Base-by-base conservation (phyloP, 805 yeast genomes). In the Zygotorulaspora danielsina region DNA sequence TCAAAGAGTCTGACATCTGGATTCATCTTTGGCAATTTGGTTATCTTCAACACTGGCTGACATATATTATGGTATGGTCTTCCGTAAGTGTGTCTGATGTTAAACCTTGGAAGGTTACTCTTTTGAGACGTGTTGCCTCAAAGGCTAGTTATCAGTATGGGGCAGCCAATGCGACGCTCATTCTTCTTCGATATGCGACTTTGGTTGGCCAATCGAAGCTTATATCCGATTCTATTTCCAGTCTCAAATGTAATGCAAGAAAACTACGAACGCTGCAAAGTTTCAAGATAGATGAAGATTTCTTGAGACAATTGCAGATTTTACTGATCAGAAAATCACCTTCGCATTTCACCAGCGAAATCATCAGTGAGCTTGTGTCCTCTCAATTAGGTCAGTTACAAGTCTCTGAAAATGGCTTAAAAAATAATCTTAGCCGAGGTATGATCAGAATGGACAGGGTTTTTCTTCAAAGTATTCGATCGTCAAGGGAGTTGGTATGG, bases 11-110 rank as follows among this genome's bases (percentile, higher is more conserved):
- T 32, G 59, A 68, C 2, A 15, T 59, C 7, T 51, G 65, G 45
- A 52, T 66, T 36, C 63, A 66, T 29, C 51, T 57, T 15, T 51
- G 70, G 53, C 63, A 62, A 38, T 63, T 51, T 34, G 65, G 60
- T n/a, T 66, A 48, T 39, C 36, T 67, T 2, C 63, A 67, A 40
- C 46, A 55, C 3, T 53, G 61, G 48, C 41, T 66, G 16, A 61
- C 69, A 1, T 61, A 60, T 28, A 34, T 68, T 2, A 38, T 69
- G 4, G 48, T 66, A 25, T 54, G 67, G 50, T 38, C 55, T 2
- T 60, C 69, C 0, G 51, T 49, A n/a, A 39, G 41, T 1, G 42
- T 37, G 10, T 34, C 32, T 1, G 65, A 65, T 28, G 56, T 66
- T 3, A 60, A 49, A 24, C 45, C 53, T 1, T 53, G 61, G 57